Base-by-base conservation (phyloP, 2,329 filamentous ascomycete genomes). In the Trichophyton benhamiae region DNA sequence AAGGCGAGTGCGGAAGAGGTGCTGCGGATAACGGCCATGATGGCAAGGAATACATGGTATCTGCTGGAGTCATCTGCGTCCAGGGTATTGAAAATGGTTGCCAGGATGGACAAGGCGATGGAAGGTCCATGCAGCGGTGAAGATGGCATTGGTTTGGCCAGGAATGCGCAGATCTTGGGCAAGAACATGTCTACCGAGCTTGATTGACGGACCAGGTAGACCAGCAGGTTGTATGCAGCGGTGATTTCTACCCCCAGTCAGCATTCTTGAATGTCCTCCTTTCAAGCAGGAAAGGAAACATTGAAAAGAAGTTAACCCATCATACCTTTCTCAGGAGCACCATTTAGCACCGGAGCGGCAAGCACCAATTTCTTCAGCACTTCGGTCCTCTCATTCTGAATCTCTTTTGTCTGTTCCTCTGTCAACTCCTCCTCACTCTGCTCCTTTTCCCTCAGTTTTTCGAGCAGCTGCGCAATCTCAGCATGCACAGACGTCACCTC, bases 81-180 rank as follows among this genome's bases (percentile, higher is more conserved):
- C 67, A 97, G 83, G 67, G 95, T 87, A 82, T 99, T 99, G 86
- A 97, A 99, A 72, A 99, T 85, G 69, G 91, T 96, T 72, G 89
- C 91, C 68, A 99, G 84, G 68, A 94, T 88, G 67, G 90, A 91
- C 68, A 97, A 87, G 66, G 91, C 90, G 66, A 99, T 83, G 58
- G 88, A 87, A 65, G 87, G 82, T 68, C 91, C 90, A 78, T 96
- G 91, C 68, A 87, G 80, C 60, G 91, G 88, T 58, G 92, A 95
- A 64, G 88, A 89, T 64, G 87, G 84, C 72, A 97, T 85, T 66
- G 94, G 92, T 74, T 89, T 87, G 67, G 85, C 84, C 72, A 99
- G 88, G 78, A 95, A 92, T 71, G 86, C 82, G 84, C 94, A 97
- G 71, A 99, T 86, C 69, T 83, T 83, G 63, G 89, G 88, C 67